Percentiles rank a stretch among this genome's conserved stretches.
phyloP scores from a whole-genome alignment of 176 grass and related monocot species.

The Cenchrus purpureus region DNA sequence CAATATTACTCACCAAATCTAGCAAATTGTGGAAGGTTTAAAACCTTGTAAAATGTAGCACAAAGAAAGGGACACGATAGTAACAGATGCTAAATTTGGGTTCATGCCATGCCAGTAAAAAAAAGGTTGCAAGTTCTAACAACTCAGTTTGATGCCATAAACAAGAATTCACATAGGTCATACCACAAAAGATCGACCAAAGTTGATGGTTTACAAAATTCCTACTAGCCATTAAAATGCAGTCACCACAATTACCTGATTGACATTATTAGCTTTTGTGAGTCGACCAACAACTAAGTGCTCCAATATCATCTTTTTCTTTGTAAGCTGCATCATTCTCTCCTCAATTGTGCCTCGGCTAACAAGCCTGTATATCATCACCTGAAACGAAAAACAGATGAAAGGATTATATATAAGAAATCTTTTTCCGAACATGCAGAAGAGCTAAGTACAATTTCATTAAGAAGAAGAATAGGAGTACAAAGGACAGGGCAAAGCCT shows the following conservation, averaged over 20 bases:
- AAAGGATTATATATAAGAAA: constrained; percentile 7
- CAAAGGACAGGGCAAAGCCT: too few species aligned
- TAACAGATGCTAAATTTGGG: constrained; percentile 21
- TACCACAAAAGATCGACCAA: constrained; percentile 4
- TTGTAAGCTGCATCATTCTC: constrained; percentile 99
- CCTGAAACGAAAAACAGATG: constrained; percentile 61
- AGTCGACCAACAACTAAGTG: constrained; percentile 96
- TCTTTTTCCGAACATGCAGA: too few species aligned
- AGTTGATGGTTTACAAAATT: constrained; percentile 9
- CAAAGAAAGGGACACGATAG: not conserved
- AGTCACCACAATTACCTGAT: constrained; percentile 69
- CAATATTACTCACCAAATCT: constrained; percentile 4
- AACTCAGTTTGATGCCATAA: constrained; percentile 15
- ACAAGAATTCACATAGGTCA: not conserved
- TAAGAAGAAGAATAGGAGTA: too few species aligned
- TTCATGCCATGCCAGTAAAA: constrained; percentile 11
- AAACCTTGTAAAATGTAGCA: constrained; percentile 20
- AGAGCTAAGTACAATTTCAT: too few species aligned
- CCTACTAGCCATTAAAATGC: constrained; percentile 11
- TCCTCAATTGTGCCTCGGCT: constrained; percentile 99
- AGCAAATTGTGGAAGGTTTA: constrained; percentile 18
- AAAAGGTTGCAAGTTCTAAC: constrained; percentile 22
- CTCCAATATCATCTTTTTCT: constrained; percentile 98
- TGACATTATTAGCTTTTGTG: constrained; percentile 83
- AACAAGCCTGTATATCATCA: constrained; percentile 99